Evolutionary conservation across 2,329 filamentous ascomycete species (phyloP).

Genomic region (Talaromyces sp.): DNA sequence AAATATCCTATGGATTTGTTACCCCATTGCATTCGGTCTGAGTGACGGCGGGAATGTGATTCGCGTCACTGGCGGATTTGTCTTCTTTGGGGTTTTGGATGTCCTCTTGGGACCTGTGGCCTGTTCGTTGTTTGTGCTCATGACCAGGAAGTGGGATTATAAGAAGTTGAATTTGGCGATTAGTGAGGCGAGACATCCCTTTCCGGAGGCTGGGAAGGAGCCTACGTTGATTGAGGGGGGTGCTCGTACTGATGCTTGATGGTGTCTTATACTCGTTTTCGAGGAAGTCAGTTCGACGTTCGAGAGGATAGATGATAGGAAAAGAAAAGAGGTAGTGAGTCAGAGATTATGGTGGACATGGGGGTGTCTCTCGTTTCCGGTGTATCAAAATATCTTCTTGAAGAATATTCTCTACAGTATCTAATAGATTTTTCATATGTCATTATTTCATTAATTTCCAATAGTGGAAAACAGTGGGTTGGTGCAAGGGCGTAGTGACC

Average conservation of each 20-base stretch:
- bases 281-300: background rate
- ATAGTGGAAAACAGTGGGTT: too few relatives aligned
- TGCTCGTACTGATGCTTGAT: background rate
- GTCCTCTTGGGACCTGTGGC: constrained; percentile 45
- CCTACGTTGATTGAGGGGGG: background rate
- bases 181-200: constrained; percentile 4
- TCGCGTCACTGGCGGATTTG: constrained; percentile 41
- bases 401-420: too few relatives aligned
- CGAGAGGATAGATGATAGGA: background rate
- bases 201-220: background rate
- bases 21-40: constrained; percentile 52
- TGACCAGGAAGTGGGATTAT: constrained; percentile 49
- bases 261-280: too few relatives aligned
- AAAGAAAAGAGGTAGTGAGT: background rate
- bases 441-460: background rate
- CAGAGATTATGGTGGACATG: too few relatives aligned
- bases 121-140: constrained; percentile 28
- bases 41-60: constrained; percentile 51
- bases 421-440: background rate
- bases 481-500: too few relatives aligned
- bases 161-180: constrained; percentile 48
- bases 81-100: constrained; percentile 54
- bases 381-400: too few relatives aligned
- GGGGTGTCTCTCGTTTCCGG: too few relatives aligned
- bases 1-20: constrained; percentile 36